Conservation (phyloP, 2,329 filamentous ascomycete genomes). For the Ophiostoma sp. region DNA sequence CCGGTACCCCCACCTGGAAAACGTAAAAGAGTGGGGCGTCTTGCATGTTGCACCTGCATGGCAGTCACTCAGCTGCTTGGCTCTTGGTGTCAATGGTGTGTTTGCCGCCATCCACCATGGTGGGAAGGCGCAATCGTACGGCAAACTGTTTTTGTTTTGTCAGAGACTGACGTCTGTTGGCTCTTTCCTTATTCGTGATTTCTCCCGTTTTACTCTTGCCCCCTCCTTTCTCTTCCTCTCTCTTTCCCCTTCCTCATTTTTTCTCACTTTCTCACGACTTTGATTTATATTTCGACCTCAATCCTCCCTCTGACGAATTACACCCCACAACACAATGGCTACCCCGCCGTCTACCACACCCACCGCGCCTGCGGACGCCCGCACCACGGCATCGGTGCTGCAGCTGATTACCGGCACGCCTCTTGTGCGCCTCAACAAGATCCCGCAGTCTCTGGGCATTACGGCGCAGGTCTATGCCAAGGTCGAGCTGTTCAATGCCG, state of each 20-base stretch:
- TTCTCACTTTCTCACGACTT: neutral
- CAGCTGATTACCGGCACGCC: constrained; percentile 95
- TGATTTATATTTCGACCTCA: neutral
- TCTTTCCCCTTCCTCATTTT: neutral
- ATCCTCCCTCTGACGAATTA: too few relatives aligned
- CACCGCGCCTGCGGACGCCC: neutral
- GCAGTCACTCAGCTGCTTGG: constrained; percentile 3
- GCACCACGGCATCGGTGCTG: constrained; percentile 26
- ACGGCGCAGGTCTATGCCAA: constrained; percentile 89
- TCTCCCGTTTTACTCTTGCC: neutral
- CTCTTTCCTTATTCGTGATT: constrained; percentile 1
- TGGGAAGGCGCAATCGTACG: constrained; percentile 23
- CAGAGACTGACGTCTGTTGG: neutral
- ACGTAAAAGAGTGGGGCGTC: constrained; percentile 16
- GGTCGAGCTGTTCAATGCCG: constrained; percentile 90
- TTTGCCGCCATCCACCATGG: neutral
- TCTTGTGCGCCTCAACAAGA: constrained; percentile 89
- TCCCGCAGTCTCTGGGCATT: constrained; percentile 87
- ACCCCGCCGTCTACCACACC: constrained; percentile 5
- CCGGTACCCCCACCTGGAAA: constrained; percentile 2
- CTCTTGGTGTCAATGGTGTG: too few relatives aligned
- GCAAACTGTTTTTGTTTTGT: neutral
- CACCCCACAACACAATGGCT: constrained; percentile 18
- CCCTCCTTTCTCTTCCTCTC: neutral
- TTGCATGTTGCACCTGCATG: neutral